phyloP scores from a whole-genome alignment of 83 land plant genomes.

The Isoetes engelmannii region DNA sequence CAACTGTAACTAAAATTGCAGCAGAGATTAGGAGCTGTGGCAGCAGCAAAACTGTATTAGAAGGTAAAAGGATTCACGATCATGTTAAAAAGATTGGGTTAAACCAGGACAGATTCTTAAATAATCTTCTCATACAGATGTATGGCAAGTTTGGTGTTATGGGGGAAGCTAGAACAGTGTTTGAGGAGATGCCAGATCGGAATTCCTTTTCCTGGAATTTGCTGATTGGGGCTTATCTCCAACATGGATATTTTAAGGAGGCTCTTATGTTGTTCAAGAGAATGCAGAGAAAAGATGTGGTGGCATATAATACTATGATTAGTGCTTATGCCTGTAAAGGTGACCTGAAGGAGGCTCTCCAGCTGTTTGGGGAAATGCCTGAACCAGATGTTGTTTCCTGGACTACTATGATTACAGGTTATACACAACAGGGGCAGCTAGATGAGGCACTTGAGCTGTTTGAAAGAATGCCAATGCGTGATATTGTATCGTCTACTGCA shows the following conservation, averaged over 20 bases:
- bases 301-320: background rate
- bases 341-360: too few species aligned
- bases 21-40: background rate
- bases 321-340: background rate
- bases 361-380: too few species aligned
- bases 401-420: too few species aligned
- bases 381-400: too few species aligned
- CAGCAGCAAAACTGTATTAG: background rate
- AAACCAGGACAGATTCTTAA: background rate
- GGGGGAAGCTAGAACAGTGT: background rate
- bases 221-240: background rate
- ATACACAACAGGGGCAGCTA: too few species aligned
- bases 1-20: too few species aligned
- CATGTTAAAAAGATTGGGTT: background rate
- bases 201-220: background rate
- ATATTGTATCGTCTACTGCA: too few species aligned
- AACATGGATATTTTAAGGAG: background rate
- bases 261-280: background rate
- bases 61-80: background rate
- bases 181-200: background rate
- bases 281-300: slow-evolving; percentile 1
- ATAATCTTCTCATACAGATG: background rate
- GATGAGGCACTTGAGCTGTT: too few species aligned
- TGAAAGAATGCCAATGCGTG: too few species aligned
- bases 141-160: background rate